Base-by-base conservation (phyloP, 495 filamentous ascomycete species). In the Aspergillus campestris region DNA sequence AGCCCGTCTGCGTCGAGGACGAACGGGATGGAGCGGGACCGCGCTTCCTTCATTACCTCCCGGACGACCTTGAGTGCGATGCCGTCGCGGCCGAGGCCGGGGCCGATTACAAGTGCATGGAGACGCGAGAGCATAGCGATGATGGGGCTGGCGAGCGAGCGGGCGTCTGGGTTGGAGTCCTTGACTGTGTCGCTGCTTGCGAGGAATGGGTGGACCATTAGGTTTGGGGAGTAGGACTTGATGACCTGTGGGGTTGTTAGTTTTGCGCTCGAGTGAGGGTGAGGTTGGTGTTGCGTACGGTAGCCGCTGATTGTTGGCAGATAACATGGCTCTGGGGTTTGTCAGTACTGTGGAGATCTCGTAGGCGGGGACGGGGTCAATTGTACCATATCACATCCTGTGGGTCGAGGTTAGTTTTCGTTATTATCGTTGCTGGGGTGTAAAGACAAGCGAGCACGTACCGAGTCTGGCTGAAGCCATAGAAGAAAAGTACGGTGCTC, bases 191-290 rank as follows among this genome's bases (percentile, higher is more conserved):
- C 51, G 44, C 49, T 56, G 65, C 89, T 87, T 30, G 90, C 89
- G 75, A 98, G 89, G 40, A 94, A 75, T 3, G 92, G 94, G 61
- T 97, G 94, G 10, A 98, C 94, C 94, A 98, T 97, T 10, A 98
- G 71, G 67, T 97, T 96, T 8, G 92, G 92, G 31, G 94, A 97
- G 72, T 97, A 98, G 11, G 86, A 81, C 73, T 98, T 98, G 59
- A 98, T 94, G 36, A 96, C 91, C 62, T 70, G 31, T 6, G 28
- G 24, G 5, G 33, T 8, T 37, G 12, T 40, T 5, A 34, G 11
- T 29, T 9, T 34, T 28, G 48, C 43, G 36, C 24, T 37, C 12
- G n/a, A 40, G 27, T 35, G 36, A 29, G 8, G 24, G 8, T 31
- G 6, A 40, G 24, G 8, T 11, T 18, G 14, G 14, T 27, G 31